phyloP scores from a whole-genome alignment of 345 rosid genomes.

The Eucalyptus sp. region DNA sequence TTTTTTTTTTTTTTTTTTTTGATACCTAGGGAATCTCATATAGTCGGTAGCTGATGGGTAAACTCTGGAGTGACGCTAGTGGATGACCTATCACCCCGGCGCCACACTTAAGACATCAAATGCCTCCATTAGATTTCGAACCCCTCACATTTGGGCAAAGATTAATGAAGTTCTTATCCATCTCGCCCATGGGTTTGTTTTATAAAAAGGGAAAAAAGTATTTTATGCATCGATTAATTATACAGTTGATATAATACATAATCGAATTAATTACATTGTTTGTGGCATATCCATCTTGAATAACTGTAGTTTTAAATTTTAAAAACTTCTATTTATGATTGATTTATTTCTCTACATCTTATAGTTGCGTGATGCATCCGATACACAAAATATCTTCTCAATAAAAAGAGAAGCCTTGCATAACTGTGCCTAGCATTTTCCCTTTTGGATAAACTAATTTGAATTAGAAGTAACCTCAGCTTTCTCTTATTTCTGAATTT shows the following conservation, averaged over 20 bases:
- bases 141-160: no score
- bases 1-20: neutral
- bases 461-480: neutral
- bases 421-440: neutral
- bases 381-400: neutral
- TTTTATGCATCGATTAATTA: neutral
- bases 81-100: no score
- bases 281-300: neutral
- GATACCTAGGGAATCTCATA: no score
- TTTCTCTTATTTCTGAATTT: neutral
- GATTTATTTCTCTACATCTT: rapidly evolving
- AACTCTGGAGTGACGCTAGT: no score
- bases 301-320: neutral
- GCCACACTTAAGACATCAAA: no score
- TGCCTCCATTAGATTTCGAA: no score
- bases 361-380: neutral
- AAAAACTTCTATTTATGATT: rapidly evolving
- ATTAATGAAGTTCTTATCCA: neutral
- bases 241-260: neutral
- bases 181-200: neutral
- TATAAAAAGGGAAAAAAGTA: neutral
- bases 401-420: neutral
- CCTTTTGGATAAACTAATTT: neutral
- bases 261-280: neutral
- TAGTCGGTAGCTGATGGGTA: no score